Evolutionary conservation across 495 filamentous ascomycete genomes (phyloP), one percentile per base, ranked within the genome.

Genomic region (Penicillium daleae): DNA sequence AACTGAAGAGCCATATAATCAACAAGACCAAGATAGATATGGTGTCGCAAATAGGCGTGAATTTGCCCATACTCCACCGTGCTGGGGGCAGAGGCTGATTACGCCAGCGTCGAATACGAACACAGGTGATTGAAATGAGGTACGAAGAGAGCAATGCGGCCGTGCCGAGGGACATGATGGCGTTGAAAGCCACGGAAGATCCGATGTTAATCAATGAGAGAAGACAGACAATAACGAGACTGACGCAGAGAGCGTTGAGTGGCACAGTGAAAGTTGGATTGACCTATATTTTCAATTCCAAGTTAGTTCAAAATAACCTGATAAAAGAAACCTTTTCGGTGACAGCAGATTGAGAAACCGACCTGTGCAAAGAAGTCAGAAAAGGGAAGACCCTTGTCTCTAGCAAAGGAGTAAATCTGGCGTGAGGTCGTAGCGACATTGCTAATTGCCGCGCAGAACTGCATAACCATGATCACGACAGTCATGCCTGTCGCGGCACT

Each of bases 391-490:
- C 65, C 65, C 7, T 54, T 49, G 52, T 67, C 65, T 56, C 65
- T 40, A 17, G 65, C 57, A 33, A 67, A 67, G 1, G 83, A 80
- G 78, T 78, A 86, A 1, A 86, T 75, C 70, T 87, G 85, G 0
- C 85, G 76, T 10, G 84, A 86, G 12, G 83, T 79, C 0, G 84
- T 85, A 7, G 85, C 81, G 15, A 85, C 81, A 58, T 82, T 78
- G 56, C 78, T 85, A 57, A 87, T 79, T 2, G 79, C 79, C 17
- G 80, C 81, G 29, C 75, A 78, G 13, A 80, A 76, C 6, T 82
- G 65, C 6, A 83, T 76, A 12, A 87, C 62, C 6, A 84, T 71
- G 31, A 87, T 67, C 24, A 87, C 77, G 10, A 71, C 73, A 1
- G 81, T 83, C 76, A 86, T 79, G 19, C 76, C 74, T 39, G 78